A percentile compares a stretch with the other conserved stretches of the same genome.
Evolutionary conservation across 352 stramenopile species (phyloP).

Genomic region (Globisporangium nodosum): DNA sequence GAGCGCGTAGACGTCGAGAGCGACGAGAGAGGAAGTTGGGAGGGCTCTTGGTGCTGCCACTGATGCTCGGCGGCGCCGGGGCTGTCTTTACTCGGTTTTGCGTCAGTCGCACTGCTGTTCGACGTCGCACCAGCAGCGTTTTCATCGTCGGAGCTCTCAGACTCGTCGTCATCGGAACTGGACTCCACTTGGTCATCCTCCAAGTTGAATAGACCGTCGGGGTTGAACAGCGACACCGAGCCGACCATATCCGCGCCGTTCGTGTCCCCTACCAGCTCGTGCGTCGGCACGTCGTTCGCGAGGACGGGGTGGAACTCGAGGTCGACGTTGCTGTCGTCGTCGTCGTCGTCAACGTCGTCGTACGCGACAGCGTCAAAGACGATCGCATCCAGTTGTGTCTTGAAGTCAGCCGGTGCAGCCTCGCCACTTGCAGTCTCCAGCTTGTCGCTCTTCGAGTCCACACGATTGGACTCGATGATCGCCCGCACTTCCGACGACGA

Average conservation of each 20-base stretch:
- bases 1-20: conserved; percentile 5
- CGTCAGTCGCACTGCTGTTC: too few relatives aligned
- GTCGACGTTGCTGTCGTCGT: conserved; percentile 15
- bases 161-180: conserved; percentile 13
- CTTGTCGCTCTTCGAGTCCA: neutral
- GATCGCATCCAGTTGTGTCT: neutral
- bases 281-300: conserved; percentile 10
- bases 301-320: conserved; percentile 42
- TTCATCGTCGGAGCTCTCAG: conserved; percentile 2
- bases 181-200: conserved; percentile 13
- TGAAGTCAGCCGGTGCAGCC: too few relatives aligned
- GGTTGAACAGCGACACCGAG: conserved; percentile 21
- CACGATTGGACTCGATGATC: conserved; percentile 9
- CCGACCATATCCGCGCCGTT: neutral
- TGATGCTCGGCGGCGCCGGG: neutral
- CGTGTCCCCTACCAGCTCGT: conserved; percentile 5
- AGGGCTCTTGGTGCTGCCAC: neutral
- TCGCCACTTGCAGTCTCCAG: neutral
- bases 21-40: neutral
- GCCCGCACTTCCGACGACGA: conserved; percentile 21
- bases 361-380: neutral
- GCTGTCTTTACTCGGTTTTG: neutral
- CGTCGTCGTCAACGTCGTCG: conserved; percentile 15
- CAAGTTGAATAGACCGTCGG: conserved; percentile 31
- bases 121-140: conserved; percentile 11